A percentile compares a stretch with the other conserved stretches of the same genome.
phyloP scores from a whole-genome alignment of 179 eudicot genomes.

The Silene vulgaris region DNA sequence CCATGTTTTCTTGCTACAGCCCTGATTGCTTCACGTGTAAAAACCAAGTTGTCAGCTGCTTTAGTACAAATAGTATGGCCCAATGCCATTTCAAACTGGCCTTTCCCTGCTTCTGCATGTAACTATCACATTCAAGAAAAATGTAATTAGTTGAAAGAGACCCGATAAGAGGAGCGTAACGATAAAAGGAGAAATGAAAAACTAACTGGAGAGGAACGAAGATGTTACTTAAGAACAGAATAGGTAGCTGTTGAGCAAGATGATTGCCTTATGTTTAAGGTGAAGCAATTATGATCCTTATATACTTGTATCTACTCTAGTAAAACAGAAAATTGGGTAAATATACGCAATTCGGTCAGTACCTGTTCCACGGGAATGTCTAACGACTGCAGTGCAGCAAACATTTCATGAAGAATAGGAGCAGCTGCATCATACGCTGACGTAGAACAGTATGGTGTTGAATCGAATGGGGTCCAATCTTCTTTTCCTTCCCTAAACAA shows the following conservation, averaged over 20 bases:
- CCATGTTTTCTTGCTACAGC: constrained; percentile 91
- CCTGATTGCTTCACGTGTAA: constrained; percentile 64
- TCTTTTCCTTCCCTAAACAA: constrained; percentile 69
- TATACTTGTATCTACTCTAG: background rate
- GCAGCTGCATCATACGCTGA: constrained; percentile 81
- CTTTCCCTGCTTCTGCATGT: constrained; percentile 91
- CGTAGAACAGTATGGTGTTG: constrained; percentile 66
- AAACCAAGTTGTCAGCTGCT: constrained; percentile 84
- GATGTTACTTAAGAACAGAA: background rate
- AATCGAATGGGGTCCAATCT: constrained; percentile 82
- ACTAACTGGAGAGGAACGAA: background rate
- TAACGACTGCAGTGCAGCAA: constrained; percentile 55
- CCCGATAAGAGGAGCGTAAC: background rate
- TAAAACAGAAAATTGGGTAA: constrained; percentile 6
- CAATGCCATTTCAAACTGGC: constrained; percentile 80
- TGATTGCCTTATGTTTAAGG: background rate
- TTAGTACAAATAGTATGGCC: constrained; percentile 53
- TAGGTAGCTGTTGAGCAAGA: background rate
- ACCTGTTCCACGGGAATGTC: constrained; percentile 86
- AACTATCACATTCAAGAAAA: constrained; percentile 33
- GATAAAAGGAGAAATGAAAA: background rate
- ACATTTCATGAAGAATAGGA: constrained; percentile 60
- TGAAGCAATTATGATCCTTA: background rate
- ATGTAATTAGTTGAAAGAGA: background rate
- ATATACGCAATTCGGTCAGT: constrained; percentile 4